A percentile compares a stretch with the other conserved stretches of the same genome.
Evolutionary conservation across 441 rosid genomes (phyloP).

Genomic region (Rhodomyrtus psidioides): DNA sequence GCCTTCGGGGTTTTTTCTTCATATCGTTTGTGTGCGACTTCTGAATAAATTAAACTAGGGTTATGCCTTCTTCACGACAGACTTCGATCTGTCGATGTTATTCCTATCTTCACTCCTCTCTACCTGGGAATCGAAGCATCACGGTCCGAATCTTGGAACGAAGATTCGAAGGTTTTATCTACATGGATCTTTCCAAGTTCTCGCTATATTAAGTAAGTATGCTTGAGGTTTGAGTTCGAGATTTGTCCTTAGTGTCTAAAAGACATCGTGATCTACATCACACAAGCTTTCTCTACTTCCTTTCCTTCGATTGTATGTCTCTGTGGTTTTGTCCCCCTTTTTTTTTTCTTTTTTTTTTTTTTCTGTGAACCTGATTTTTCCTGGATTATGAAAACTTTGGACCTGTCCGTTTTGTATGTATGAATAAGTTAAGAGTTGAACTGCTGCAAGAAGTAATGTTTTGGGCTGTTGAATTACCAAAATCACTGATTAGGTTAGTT

Average conservation of each 20-base stretch:
- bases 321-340: not conserved
- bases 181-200: not conserved
- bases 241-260: not conserved
- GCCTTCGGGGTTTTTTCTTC: not conserved
- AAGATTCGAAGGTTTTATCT: not conserved
- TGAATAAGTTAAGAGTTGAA: not conserved
- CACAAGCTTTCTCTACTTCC: not conserved
- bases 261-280: not conserved
- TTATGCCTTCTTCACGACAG: conserved; percentile 8
- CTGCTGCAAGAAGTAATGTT: not conserved
- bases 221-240: not conserved
- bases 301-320: not conserved
- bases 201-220: not conserved
- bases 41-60: conserved; percentile 6
- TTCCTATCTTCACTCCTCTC: conserved; percentile 17
- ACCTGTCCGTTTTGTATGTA: not conserved
- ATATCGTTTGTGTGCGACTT: not conserved
- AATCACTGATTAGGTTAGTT: not conserved
- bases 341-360: too few species aligned
- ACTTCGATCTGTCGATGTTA: not conserved
- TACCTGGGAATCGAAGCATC: conserved; percentile 37
- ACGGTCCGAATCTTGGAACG: conserved; percentile 34
- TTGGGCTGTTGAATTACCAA: not conserved
- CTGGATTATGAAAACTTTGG: not conserved
- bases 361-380: not conserved